Evolutionary conservation across 2,329 filamentous ascomycete species (phyloP).

Genomic region (Ophiostoma tasmaniense): DNA sequence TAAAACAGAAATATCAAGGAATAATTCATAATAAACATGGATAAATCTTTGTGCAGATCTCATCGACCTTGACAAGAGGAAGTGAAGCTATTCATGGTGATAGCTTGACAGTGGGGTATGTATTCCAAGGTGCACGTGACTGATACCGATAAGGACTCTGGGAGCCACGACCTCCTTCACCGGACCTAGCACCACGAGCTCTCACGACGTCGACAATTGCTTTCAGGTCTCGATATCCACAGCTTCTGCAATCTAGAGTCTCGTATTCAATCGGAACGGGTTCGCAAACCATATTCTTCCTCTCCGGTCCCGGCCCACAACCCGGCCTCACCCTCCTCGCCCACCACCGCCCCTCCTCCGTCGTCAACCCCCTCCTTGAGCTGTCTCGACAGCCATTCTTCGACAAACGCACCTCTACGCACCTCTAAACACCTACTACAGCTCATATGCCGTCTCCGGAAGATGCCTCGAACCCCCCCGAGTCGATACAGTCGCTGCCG

Average conservation of each 20-base stretch:
- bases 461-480: conserved; percentile 54
- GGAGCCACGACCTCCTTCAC: not conserved
- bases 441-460: conserved; percentile 59
- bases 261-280: not conserved
- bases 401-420: not conserved
- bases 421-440: not conserved
- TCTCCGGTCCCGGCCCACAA: not conserved
- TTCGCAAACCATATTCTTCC: not conserved
- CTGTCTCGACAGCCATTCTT: not conserved
- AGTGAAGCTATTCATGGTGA: not conserved
- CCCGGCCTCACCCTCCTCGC: not conserved
- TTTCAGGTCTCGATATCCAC: not conserved
- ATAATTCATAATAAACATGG: no score
- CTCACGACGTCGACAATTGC: not conserved
- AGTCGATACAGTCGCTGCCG: conserved; percentile 62
- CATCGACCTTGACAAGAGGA: not conserved
- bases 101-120: not conserved
- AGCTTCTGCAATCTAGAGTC: not conserved
- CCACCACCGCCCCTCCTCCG: not conserved
- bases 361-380: not conserved
- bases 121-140: not conserved
- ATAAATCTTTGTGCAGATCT: no score
- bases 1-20: no score
- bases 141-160: not conserved
- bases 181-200: not conserved